These are phyloP conservation scores for Termitomyces sp. DNA, from an alignment of 768 basidiomycete species.

Conservation along the genomic window DNA sequence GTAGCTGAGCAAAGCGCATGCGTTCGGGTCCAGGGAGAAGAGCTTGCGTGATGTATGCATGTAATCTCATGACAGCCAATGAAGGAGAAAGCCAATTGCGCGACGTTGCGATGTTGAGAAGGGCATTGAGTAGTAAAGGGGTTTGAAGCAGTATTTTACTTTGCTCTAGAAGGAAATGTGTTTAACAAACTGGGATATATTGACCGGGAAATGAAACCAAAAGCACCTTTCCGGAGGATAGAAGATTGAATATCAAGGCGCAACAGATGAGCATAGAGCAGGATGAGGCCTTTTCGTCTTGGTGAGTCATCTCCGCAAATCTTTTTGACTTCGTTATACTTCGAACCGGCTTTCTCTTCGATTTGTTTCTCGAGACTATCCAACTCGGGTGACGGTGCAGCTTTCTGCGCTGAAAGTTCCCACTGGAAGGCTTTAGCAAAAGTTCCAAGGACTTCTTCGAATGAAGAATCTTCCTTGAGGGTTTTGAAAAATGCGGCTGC, in stretches of 20 bases:
- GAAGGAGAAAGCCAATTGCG: slow-evolving; percentile 89
- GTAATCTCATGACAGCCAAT: slow-evolving; percentile 75
- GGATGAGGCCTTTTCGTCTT: slow-evolving; percentile 57
- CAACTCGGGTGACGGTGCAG: slow-evolving; percentile 36
- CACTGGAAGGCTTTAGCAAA: slow-evolving; percentile 66
- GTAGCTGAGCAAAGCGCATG: slow-evolving; percentile 69
- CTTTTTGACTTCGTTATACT: slow-evolving; percentile 53
- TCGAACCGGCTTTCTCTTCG: slow-evolving; percentile 42
- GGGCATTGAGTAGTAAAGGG: slow-evolving; percentile 71
- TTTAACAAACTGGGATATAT: background rate
- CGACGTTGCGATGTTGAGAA: slow-evolving; percentile 78
- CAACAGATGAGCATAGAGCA: slow-evolving; percentile 85
- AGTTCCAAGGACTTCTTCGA: slow-evolving; percentile 69
- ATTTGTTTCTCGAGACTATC: slow-evolving; percentile 53
- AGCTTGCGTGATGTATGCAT: slow-evolving; percentile 84
- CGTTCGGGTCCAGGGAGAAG: slow-evolving; percentile 56
- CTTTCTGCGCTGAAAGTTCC: slow-evolving; percentile 42
- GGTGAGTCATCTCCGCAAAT: slow-evolving; percentile 37
- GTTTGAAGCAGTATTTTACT: slow-evolving; percentile 64
- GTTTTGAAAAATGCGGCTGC: slow-evolving; percentile 88
- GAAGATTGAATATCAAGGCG: slow-evolving; percentile 56
- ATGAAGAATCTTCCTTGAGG: slow-evolving; percentile 74
- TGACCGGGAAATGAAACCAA: background rate
- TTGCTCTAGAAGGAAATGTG: slow-evolving; percentile 53
- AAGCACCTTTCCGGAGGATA: slow-evolving; percentile 64